Evolutionary conservation across 345 rosid genomes (phyloP).

Genomic region (Litchi chinensis): DNA sequence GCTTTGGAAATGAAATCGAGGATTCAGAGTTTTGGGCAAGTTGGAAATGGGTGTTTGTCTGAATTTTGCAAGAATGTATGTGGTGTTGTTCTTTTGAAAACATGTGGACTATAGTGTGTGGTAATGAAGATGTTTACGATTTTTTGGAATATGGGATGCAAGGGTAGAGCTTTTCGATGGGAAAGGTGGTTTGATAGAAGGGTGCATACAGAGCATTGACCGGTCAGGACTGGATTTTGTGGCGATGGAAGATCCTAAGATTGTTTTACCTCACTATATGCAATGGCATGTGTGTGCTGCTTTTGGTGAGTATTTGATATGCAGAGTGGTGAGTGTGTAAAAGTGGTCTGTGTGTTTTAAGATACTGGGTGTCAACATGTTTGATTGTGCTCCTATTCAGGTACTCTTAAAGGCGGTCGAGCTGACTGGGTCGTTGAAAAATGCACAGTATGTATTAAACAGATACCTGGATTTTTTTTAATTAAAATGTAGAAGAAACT

Average conservation of each 20-base stretch:
- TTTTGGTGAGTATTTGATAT: conserved; percentile 58
- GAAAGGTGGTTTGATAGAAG: conserved; percentile 74
- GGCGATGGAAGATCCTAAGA: conserved; percentile 62
- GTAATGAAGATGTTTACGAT: background rate
- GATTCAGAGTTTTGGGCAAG: background rate
- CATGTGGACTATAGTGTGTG: background rate
- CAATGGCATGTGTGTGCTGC: conserved; percentile 89
- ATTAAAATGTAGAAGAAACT: background rate
- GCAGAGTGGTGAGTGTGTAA: background rate
- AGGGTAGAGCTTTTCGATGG: conserved; percentile 97
- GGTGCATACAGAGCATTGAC: conserved; percentile 62
- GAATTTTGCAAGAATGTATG: background rate
- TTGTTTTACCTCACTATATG: conserved; percentile 50
- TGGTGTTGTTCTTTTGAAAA: background rate
- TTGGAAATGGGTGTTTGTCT: background rate
- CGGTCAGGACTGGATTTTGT: conserved; percentile 65
- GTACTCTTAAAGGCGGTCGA: conserved; percentile 89
- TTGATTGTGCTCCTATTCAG: conserved; percentile 37
- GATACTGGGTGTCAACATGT: background rate
- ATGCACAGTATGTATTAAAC: conserved; percentile 67
- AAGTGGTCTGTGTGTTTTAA: background rate
- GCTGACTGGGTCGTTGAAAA: conserved; percentile 98
- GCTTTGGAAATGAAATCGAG: background rate
- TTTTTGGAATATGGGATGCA: conserved; percentile 30
- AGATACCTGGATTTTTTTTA: background rate